phyloP scores from a whole-genome alignment of 208 protist species.

The Trypanosoma grayi region DNA sequence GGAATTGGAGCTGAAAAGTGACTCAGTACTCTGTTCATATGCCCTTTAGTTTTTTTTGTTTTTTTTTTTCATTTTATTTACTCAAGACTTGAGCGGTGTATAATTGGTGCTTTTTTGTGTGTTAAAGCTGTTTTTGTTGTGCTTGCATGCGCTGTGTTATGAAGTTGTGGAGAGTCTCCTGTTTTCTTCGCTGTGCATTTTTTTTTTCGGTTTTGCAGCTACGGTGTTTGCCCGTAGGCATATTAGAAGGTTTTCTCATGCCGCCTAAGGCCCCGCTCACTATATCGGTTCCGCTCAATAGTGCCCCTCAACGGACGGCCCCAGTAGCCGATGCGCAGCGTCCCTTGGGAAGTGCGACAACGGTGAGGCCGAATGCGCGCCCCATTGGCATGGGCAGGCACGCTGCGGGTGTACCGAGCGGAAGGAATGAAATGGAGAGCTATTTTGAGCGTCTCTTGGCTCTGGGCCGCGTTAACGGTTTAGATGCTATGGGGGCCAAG shows the following conservation, averaged over 20 bases:
- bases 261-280: not conserved
- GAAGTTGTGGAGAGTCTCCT: too few relatives aligned
- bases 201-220: not conserved
- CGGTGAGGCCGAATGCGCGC: not conserved
- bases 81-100: too few relatives aligned
- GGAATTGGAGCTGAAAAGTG: too few relatives aligned
- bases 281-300: not conserved
- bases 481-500: slow-evolving; percentile 47
- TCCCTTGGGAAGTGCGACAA: not conserved
- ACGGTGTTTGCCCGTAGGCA: not conserved
- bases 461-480: slow-evolving; percentile 42
- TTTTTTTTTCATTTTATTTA: slow-evolving; percentile 12
- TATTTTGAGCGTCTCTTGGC: slow-evolving; percentile 50
- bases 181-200: too few relatives aligned
- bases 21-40: not conserved
- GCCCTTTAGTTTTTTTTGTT: slow-evolving; percentile 3
- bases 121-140: too few relatives aligned
- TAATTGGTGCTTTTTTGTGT: too few relatives aligned
- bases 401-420: not conserved
- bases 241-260: too few relatives aligned
- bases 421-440: slow-evolving; percentile 56
- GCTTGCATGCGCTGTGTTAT: too few relatives aligned
- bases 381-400: not conserved
- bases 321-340: not conserved
- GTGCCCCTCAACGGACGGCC: not conserved